Conservation (phyloP, 2,329 filamentous ascomycete genomes). For the Alternaria solani region DNA sequence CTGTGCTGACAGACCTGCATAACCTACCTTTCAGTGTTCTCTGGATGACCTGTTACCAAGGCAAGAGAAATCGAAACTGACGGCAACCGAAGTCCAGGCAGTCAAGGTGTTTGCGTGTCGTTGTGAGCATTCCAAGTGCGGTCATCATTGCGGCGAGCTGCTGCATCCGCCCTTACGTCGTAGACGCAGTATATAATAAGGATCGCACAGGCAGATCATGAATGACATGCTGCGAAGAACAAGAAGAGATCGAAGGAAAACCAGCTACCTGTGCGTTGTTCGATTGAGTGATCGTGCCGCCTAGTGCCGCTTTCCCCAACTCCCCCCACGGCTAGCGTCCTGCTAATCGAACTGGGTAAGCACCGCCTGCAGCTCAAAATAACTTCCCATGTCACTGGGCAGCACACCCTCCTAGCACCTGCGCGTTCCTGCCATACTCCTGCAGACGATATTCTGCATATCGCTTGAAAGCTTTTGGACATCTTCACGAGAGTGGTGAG, state of each 20-base stretch:
- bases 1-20: slow-evolving; percentile 8
- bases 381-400: not conserved
- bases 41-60: not conserved
- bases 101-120: not conserved
- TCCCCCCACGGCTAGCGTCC: not conserved
- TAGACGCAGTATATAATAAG: not conserved
- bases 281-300: not conserved
- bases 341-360: not conserved
- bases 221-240: not conserved
- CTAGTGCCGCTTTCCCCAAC: not conserved
- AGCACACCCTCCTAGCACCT: not conserved
- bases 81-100: not conserved
- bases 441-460: not conserved
- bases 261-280: not conserved
- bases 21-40: not conserved
- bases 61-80: not conserved
- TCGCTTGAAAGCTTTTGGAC: not conserved
- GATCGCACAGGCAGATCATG: not conserved
- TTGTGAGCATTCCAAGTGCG: not conserved
- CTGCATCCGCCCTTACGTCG: not conserved
- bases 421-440: not conserved
- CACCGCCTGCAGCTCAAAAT: not conserved
- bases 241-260: not conserved
- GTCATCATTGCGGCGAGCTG: not conserved
- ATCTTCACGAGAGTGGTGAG: not conserved